These are phyloP conservation scores for Pyrus hybrid DNA, from an alignment of 331 rosid species.

Conservation along the genomic window DNA sequence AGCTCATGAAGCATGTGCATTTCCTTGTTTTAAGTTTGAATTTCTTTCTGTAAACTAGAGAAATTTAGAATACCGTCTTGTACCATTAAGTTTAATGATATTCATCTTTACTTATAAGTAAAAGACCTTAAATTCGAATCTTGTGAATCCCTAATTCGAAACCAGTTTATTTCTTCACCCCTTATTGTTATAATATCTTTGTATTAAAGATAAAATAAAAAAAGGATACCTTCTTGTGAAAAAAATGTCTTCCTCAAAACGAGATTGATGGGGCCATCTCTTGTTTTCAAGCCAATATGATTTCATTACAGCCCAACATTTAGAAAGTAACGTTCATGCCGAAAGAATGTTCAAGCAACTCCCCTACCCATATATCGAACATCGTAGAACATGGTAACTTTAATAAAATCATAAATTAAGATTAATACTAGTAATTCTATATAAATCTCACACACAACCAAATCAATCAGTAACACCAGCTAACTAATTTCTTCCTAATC, in stretches of 20 bases:
- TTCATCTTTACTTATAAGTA: too few relatives aligned
- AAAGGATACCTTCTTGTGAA: not conserved
- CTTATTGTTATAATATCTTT: not conserved
- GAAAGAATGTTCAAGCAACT: constrained; percentile 9
- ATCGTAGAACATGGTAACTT: constrained; percentile 20
- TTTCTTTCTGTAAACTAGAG: too few relatives aligned
- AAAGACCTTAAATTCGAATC: too few relatives aligned
- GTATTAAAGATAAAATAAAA: not conserved
- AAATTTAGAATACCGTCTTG: too few relatives aligned
- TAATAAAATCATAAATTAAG: not conserved
- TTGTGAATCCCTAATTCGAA: too few relatives aligned
- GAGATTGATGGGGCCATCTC: not conserved
- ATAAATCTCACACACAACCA: not conserved
- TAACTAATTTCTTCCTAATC: not conserved
- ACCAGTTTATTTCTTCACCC: too few relatives aligned
- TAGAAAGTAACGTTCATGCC: not conserved
- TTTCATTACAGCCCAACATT: not conserved
- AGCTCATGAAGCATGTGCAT: not conserved
- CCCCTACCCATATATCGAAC: not conserved
- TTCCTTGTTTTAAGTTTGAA: too few relatives aligned
- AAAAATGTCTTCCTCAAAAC: not conserved
- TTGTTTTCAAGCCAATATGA: not conserved
- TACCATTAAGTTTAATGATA: not conserved
- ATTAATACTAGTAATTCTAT: not conserved
- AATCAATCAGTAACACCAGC: not conserved